Base-by-base conservation (phyloP, 257 asterid species). In the Nyctanthes arbortristis region DNA sequence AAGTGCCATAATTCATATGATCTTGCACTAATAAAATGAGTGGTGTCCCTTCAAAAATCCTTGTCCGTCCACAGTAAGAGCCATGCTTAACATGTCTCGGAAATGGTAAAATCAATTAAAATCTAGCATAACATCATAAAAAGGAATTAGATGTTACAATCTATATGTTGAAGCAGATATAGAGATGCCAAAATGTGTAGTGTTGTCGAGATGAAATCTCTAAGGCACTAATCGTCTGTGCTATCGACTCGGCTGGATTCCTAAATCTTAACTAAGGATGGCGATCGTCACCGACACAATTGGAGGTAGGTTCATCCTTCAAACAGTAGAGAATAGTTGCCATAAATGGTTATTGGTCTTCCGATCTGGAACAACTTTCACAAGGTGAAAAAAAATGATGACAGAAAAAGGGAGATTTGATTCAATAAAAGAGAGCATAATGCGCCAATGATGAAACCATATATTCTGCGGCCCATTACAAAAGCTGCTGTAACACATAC, bases 91-190 rank as follows among this genome's bases (percentile, higher is more conserved):
- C 45, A 49, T 14, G 63, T 71, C 54, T 68, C 68, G 58, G 64
- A 77, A 68, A 73, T 67, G 65, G 40, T 45, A 57, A 54, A 73
- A 73, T 55, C 59, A 34, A 63, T 33, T 60, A 52, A 3, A 77
- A 60, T 77, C 80, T 45, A 55, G 45, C 76, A 65, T 70, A 4
- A 43, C 10, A 27, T 37, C 7, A 0, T 4, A 16, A 40, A 40
- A 45, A 14, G 5, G 1, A 16, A 4, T n/a, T n/a, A 4, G 4
- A 12, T 40, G 14, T 40, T 40, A 40, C n/a, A n/a, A n/a, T n/a
- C n/a, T n/a, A n/a, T n/a, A n/a, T n/a, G n/a, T n/a, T n/a, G n/a
- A n/a, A n/a, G n/a, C n/a, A n/a, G n/a, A n/a, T n/a, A n/a, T n/a
- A n/a, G n/a, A n/a, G n/a, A n/a, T n/a, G n/a, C n/a, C n/a, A n/a